Evolutionary conservation across 768 basidiomycete genomes (phyloP).

Genomic region (Candolleomyces eurysporus): DNA sequence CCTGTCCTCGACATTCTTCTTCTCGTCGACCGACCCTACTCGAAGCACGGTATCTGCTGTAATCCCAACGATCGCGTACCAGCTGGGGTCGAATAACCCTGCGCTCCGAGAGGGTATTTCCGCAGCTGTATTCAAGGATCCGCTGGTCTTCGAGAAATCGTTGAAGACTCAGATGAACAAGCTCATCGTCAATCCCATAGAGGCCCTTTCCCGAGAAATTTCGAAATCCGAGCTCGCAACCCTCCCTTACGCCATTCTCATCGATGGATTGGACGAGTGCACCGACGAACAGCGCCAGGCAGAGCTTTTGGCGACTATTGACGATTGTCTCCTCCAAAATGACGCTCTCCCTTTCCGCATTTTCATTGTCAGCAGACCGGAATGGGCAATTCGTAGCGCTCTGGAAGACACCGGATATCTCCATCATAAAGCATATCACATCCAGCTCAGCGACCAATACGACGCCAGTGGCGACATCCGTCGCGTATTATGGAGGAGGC

Average conservation of each 20-base stretch:
- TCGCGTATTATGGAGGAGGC: neutral
- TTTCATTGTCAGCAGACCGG: neutral
- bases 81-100: neutral
- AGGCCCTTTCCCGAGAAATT: too few relatives aligned
- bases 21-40: neutral
- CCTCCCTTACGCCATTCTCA: neutral
- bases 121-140: neutral
- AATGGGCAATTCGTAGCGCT: neutral
- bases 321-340: neutral
- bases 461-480: neutral
- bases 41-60: neutral
- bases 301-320: neutral
- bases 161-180: neutral
- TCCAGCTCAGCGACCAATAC: neutral
- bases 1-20: slow-evolving; percentile 1
- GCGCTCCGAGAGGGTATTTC: neutral
- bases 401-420: too few relatives aligned
- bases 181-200: neutral
- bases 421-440: too few relatives aligned
- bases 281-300: neutral
- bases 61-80: neutral
- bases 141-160: neutral
- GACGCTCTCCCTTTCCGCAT: neutral
- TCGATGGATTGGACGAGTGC: slow-evolving; percentile 6
- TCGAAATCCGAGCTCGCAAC: neutral